Evolutionary conservation across 2,329 filamentous ascomycete genomes (phyloP).

Genomic region (Pochonia chlamydosporia): DNA sequence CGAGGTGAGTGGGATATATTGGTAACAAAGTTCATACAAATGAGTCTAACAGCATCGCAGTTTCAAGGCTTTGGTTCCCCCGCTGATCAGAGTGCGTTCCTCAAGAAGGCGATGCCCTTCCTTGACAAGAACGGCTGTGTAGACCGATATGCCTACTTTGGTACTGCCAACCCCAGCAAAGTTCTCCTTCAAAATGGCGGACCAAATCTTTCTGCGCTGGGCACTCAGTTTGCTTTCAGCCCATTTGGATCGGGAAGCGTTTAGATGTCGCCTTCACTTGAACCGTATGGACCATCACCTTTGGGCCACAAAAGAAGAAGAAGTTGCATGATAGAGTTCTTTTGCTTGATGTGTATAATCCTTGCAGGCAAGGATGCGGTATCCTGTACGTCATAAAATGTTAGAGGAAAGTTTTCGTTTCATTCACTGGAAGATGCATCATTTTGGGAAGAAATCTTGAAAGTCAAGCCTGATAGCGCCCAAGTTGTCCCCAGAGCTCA

Average conservation of each 20-base stretch:
- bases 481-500: no score
- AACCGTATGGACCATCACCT: no score
- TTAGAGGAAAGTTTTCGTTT: no score
- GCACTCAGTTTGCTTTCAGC: neutral
- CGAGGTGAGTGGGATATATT: neutral
- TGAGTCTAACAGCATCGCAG: neutral
- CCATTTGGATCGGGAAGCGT: neutral
- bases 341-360: no score
- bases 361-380: no score
- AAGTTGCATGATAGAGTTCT: no score
- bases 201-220: neutral
- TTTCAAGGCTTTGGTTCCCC: slow-evolving; percentile 26
- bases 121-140: slow-evolving; percentile 33
- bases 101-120: slow-evolving; percentile 35
- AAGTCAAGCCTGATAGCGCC: no score
- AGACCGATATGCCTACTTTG: slow-evolving; percentile 34
- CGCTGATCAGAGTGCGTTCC: slow-evolving; percentile 31
- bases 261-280: no score
- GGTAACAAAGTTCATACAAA: neutral
- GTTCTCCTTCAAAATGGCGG: slow-evolving; percentile 11
- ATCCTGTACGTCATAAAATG: no score
- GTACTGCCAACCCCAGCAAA: slow-evolving; percentile 14
- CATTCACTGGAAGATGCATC: no score
- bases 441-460: no score
- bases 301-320: no score